Evolutionary conservation across 2,329 filamentous ascomycete genomes (phyloP).

Genomic region (Stromatinia cepivora): DNA sequence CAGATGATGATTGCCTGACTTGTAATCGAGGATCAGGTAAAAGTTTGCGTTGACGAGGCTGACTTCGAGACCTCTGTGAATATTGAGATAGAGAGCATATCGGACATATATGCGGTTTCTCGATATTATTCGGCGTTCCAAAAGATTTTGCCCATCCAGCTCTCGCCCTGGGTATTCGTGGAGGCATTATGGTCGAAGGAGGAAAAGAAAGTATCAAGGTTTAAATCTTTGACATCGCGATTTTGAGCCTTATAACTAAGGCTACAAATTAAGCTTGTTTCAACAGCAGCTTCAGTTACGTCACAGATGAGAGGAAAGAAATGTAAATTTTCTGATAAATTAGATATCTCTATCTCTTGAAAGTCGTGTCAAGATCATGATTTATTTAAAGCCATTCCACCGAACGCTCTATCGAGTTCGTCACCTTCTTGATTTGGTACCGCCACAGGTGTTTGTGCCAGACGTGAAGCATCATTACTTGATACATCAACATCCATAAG

Average conservation of each 20-base stretch:
- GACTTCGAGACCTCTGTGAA: slow-evolving; percentile 16
- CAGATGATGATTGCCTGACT: slow-evolving; percentile 24
- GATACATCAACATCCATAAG: slow-evolving; percentile 41
- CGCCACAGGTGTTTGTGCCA: slow-evolving; percentile 42
- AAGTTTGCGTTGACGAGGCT: slow-evolving; percentile 22
- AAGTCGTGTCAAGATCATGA: slow-evolving; percentile 18
- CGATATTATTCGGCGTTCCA: slow-evolving; percentile 24
- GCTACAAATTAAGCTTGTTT: slow-evolving; percentile 5
- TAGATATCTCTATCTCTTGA: background rate
- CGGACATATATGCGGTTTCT: slow-evolving; percentile 31
- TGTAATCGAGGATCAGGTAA: slow-evolving; percentile 23
- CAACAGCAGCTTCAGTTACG: slow-evolving; percentile 9
- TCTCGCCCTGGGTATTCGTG: slow-evolving; percentile 36
- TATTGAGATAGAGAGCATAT: slow-evolving; percentile 33
- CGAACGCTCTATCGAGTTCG: slow-evolving; percentile 55
- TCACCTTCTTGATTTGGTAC: slow-evolving; percentile 49
- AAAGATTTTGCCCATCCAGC: slow-evolving; percentile 28
- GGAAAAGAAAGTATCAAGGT: slow-evolving; percentile 25
- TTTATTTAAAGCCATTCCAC: slow-evolving; percentile 46
- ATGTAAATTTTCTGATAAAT: background rate
- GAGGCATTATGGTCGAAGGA: slow-evolving; percentile 38
- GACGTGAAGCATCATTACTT: slow-evolving; percentile 37
- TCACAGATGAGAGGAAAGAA: slow-evolving; percentile 2
- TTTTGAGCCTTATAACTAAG: background rate
- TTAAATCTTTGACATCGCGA: background rate